Evolutionary conservation across 2,329 filamentous ascomycete genomes (phyloP).

Genomic region (Graphiopsis chlorocephala): DNA sequence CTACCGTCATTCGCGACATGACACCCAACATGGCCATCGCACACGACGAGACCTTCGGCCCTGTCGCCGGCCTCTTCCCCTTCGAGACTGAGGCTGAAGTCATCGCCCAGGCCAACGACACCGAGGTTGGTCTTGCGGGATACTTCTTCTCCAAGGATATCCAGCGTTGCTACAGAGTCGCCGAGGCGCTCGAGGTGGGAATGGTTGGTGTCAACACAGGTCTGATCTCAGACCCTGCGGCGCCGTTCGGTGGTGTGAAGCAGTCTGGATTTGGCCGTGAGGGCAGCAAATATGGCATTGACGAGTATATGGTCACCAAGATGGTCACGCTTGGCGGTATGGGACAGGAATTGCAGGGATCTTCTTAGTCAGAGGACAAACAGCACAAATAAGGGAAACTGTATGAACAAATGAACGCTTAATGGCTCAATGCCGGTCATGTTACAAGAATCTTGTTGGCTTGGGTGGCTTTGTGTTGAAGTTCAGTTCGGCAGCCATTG

Average conservation of each 20-base stretch:
- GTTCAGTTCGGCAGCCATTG: neutral
- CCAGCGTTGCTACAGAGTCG: conserved; percentile 57
- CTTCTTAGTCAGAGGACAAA: conserved; percentile 5
- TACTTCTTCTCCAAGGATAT: conserved; percentile 80
- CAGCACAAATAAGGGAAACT: neutral
- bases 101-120: conserved; percentile 73
- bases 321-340: conserved; percentile 59
- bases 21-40: conserved; percentile 80
- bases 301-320: conserved; percentile 49
- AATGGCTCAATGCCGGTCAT: neutral
- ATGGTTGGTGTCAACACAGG: conserved; percentile 63
- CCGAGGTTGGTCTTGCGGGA: conserved; percentile 84
- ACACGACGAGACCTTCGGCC: conserved; percentile 90
- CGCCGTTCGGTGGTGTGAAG: conserved; percentile 50
- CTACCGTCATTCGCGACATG: conserved; percentile 86
- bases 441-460: neutral
- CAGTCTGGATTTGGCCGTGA: conserved; percentile 52
- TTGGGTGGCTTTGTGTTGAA: neutral
- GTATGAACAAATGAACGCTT: conserved; percentile 7
- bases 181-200: conserved; percentile 71
- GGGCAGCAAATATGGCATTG: conserved; percentile 50
- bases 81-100: conserved; percentile 90
- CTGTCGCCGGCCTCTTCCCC: conserved; percentile 83
- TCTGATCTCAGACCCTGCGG: conserved; percentile 47
- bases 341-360: conserved; percentile 53